Evolutionary conservation across 2,329 filamentous ascomycete genomes (phyloP).

Genomic region (Microsporum audouinii): DNA sequence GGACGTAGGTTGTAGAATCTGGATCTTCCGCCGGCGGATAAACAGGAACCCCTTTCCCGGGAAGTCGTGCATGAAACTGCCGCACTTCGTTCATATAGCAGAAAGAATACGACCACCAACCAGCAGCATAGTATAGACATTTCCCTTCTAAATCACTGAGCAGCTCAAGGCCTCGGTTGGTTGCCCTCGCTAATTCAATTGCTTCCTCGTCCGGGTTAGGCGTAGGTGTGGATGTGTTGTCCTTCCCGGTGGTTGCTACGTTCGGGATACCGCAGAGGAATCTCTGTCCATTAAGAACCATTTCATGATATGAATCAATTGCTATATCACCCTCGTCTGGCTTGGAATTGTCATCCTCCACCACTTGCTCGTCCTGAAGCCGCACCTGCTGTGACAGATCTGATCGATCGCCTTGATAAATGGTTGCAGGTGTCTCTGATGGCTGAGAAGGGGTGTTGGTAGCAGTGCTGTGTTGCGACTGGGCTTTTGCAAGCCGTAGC

Average conservation of each 20-base stretch:
- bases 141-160: conserved; percentile 63
- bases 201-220: conserved; percentile 55
- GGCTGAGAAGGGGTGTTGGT: conserved; percentile 12
- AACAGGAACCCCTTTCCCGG: conserved; percentile 52
- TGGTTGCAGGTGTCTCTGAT: conserved; percentile 2
- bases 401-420: conserved; percentile 9
- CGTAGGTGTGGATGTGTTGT: conserved; percentile 44
- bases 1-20: conserved; percentile 60
- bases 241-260: conserved; percentile 50
- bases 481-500: conserved; percentile 40
- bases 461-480: conserved; percentile 14
- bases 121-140: conserved; percentile 73
- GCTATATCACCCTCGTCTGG: conserved; percentile 46
- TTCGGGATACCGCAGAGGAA: conserved; percentile 80
- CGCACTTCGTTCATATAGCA: conserved; percentile 80
- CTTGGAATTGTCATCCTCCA: conserved; percentile 14
- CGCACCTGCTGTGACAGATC: conserved; percentile 15
- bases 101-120: conserved; percentile 95
- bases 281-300: conserved; percentile 56
- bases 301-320: conserved; percentile 58
- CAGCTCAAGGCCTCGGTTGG: conserved; percentile 66
- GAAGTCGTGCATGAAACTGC: conserved; percentile 77
- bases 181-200: conserved; percentile 66
- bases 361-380: conserved; percentile 33
- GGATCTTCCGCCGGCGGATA: conserved; percentile 69